These are phyloP conservation scores for Acrocalymma vagum DNA, from an alignment of 2,329 filamentous ascomycete genomes.

Conservation along the genomic window DNA sequence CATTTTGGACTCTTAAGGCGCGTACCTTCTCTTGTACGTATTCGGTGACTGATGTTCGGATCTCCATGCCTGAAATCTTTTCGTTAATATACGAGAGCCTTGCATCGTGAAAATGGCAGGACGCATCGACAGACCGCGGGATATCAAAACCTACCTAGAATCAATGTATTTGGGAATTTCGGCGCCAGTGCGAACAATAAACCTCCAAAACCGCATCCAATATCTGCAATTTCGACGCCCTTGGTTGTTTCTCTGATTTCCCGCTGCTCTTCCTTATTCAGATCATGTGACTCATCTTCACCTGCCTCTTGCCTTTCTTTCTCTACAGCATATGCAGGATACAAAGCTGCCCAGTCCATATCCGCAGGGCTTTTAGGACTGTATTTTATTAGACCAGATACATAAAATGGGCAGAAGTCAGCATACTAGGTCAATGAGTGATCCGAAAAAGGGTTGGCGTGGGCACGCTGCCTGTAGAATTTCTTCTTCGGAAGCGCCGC, in stretches of 20 bases:
- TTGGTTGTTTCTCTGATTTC: slow-evolving; percentile 59
- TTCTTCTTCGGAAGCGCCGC: slow-evolving; percentile 86
- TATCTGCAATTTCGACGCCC: slow-evolving; percentile 91
- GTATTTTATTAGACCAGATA: slow-evolving; percentile 21
- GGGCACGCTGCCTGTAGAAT: slow-evolving; percentile 94
- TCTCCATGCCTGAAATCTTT: slow-evolving; percentile 78
- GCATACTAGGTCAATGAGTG: slow-evolving; percentile 87
- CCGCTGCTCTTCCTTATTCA: slow-evolving; percentile 18
- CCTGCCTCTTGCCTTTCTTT: slow-evolving; percentile 29
- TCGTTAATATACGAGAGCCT: too few species aligned
- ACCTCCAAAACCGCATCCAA: slow-evolving; percentile 96
- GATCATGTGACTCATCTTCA: slow-evolving; percentile 26
- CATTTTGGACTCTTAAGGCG: slow-evolving; percentile 76
- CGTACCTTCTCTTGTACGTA: slow-evolving; percentile 89
- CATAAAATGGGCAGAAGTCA: neutral
- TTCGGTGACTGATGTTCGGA: slow-evolving; percentile 86
- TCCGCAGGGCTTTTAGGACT: slow-evolving; percentile 80
- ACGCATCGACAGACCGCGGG: too few species aligned
- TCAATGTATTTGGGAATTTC: slow-evolving; percentile 79
- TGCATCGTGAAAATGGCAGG: too few species aligned
- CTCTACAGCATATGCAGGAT: slow-evolving; percentile 70
- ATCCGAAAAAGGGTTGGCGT: slow-evolving; percentile 98
- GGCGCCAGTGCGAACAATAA: slow-evolving; percentile 86
- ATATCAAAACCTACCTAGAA: slow-evolving; percentile 72
- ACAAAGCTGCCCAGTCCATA: slow-evolving; percentile 93